These are phyloP conservation scores for Zygosaccharomyces lentus DNA, from an alignment of 805 yeast species.

Conservation along the genomic window DNA sequence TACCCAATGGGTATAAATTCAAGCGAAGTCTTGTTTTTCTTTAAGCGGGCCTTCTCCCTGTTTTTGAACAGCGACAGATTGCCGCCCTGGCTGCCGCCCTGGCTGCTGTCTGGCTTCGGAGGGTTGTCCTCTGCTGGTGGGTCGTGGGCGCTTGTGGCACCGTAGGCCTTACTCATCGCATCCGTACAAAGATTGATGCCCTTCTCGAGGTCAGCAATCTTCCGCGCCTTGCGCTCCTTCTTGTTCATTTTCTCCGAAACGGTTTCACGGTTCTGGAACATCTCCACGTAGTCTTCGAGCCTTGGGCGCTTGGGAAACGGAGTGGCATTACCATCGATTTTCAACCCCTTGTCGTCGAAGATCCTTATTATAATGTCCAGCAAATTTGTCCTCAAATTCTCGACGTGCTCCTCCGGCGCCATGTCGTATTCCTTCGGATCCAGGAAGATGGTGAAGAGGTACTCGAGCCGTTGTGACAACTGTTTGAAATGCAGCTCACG, in stretches of 20 bases:
- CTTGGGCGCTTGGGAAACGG: background rate
- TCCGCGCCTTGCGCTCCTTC: background rate
- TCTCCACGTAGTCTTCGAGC: background rate
- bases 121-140: background rate
- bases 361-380: constrained; percentile 16
- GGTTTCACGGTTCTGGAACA: background rate
- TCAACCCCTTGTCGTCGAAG: constrained; percentile 10
- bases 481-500: constrained; percentile 23
- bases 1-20: constrained; percentile 25
- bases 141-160: constrained; percentile 1
- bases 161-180: constrained; percentile 14
- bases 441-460: constrained; percentile 19
- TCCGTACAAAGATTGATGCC: constrained; percentile 15
- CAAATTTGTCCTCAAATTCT: constrained; percentile 15
- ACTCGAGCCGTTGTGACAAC: constrained; percentile 18
- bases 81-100: constrained; percentile 3
- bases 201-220: constrained; percentile 8
- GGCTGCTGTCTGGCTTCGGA: background rate
- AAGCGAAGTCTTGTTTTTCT: constrained; percentile 7
- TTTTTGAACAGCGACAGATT: background rate
- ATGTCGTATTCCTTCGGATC: constrained; percentile 20
- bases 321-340: background rate
- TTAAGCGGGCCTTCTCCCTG: constrained; percentile 8
- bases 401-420: constrained; percentile 16
- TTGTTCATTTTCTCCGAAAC: background rate